Evolutionary conservation across 2,329 filamentous ascomycete species (phyloP).

Genomic region (Fusarium chuoi): DNA sequence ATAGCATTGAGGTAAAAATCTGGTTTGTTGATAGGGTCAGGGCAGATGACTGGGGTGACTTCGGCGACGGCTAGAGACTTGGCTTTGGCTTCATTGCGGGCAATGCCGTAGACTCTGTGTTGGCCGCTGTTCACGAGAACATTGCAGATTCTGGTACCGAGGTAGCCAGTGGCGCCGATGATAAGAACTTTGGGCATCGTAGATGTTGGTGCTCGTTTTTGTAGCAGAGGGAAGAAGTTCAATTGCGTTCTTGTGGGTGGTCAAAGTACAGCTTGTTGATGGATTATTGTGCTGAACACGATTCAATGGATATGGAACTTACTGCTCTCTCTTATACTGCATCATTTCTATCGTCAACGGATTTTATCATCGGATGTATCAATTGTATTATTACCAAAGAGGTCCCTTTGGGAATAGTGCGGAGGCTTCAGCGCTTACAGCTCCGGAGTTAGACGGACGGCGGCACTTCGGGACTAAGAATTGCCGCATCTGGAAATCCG

Average conservation of each 20-base stretch:
- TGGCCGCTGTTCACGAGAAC: background rate
- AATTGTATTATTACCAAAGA: background rate
- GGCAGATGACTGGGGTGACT: background rate
- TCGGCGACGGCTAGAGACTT: background rate
- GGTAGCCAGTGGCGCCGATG: background rate
- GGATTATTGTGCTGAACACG: background rate
- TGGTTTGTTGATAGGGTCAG: background rate
- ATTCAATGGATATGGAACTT: too few species aligned
- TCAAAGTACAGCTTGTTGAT: accelerated
- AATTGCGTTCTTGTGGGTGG: accelerated
- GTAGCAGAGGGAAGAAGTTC: accelerated
- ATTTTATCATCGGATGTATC: background rate
- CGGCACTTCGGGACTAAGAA: background rate
- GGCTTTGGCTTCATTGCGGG: background rate
- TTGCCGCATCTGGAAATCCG: background rate
- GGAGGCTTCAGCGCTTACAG: background rate
- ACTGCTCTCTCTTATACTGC: background rate
- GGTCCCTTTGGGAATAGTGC: background rate
- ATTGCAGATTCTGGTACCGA: background rate
- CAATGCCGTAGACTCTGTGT: background rate
- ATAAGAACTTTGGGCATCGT: background rate
- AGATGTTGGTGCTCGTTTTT: accelerated
- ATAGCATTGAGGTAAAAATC: background rate
- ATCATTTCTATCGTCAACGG: background rate
- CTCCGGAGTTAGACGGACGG: background rate